Evolutionary conservation across 495 filamentous ascomycete species (phyloP), one percentile per base, ranked within the genome.

Genomic region (Podospora pseudocomata): DNA sequence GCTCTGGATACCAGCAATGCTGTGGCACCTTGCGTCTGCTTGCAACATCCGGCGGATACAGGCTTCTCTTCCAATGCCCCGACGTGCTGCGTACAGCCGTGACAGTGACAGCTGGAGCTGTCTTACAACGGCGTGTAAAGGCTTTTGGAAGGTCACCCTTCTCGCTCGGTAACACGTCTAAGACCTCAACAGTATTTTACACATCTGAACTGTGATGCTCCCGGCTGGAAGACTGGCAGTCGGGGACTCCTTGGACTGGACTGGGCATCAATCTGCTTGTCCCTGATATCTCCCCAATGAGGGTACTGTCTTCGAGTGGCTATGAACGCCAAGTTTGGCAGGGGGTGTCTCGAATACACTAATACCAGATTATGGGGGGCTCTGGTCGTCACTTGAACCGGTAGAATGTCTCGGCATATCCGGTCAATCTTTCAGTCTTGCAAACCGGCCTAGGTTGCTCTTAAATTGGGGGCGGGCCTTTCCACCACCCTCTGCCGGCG

Each of bases 51-150:
- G 39, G 39, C 39, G 39, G 39, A 11, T 49, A 61, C 68, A 58
- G 55, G 55, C 55, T 58, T 58, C n/a, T 58, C 23, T 39, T 18
- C 59, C 64, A 64, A 67, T 70, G 60, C 64, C 68, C 68, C 68
- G 64, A 64, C 3, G 32, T 55, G 26, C 64, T 67, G 68, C 54
- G 26, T 19, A 67, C 60, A 67, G 15, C 68, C 68, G 68, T 60
- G 63, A 23, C 68, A 58, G 55, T 58, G 55, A 66, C 27, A 53
- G 30, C 57, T 69, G 49, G 63, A 64, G 30, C 19, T 11, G 69
- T 70, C 28, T 64, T 63, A 70, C 69, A 34, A 65, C 65, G 13
- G 63, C 7, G 49, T 53, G 27, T 13, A n/a, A 57, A 60, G 68
- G 55, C 65, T 67, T 60, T 65, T 67, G 58, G 54, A 34, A 58